These are phyloP conservation scores for Coemansia sp. DNA, from an alignment of 192 early-diverging fungal genomes.

Conservation along the genomic window DNA sequence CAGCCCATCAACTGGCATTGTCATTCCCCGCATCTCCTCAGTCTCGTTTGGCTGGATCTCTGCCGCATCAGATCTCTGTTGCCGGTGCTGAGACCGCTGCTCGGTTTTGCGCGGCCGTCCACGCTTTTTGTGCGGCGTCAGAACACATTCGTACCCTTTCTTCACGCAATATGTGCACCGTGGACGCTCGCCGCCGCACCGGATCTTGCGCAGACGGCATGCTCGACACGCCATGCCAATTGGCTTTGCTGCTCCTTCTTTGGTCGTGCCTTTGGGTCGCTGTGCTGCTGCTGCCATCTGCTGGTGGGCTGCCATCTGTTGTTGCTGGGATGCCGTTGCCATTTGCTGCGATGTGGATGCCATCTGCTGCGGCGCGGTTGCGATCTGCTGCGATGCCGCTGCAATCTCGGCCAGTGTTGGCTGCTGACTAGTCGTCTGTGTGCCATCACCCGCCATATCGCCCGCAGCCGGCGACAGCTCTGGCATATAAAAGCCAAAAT, in stretches of 20 bases:
- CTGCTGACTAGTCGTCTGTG: not conserved
- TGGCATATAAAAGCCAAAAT: conserved; percentile 8
- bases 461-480: not conserved
- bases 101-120: conserved; percentile 41
- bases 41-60: not conserved
- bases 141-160: conserved; percentile 44
- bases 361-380: no score
- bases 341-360: no score
- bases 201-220: conserved; percentile 52
- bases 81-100: conserved; percentile 6
- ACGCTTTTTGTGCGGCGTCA: conserved; percentile 54
- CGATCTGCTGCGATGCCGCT: not conserved
- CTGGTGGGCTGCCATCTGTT: not conserved
- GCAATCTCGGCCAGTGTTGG: conserved; percentile 15
- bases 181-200: conserved; percentile 52
- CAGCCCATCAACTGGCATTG: conserved; percentile 14
- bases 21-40: not conserved
- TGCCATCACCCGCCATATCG: not conserved
- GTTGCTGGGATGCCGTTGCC: not conserved
- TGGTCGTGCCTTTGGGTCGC: not conserved
- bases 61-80: not conserved
- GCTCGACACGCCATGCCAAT: conserved; percentile 54
- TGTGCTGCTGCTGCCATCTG: not conserved
- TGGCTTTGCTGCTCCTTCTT: conserved; percentile 8
- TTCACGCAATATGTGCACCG: conserved; percentile 53